phyloP scores from a whole-genome alignment of 805 yeast species.

The Cyberlindnera galapagoensis region DNA sequence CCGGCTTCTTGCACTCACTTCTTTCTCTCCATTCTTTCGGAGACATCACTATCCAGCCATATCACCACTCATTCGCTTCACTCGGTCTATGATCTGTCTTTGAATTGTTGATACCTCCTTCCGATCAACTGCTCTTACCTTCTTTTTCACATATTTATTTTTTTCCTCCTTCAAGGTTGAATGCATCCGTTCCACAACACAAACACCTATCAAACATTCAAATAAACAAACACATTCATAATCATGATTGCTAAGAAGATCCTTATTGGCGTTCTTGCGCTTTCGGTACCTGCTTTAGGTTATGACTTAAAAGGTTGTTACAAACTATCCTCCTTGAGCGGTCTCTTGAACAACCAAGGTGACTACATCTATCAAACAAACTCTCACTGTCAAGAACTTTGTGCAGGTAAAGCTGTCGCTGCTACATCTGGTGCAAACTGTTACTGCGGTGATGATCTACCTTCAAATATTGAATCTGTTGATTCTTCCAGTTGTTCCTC shows the following conservation, averaged over 20 bases:
- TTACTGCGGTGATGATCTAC: conserved; percentile 55
- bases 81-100: no score
- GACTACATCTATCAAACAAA: conserved; percentile 53
- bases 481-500: conserved; percentile 33
- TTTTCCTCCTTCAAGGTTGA: background rate
- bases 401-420: conserved; percentile 41
- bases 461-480: conserved; percentile 26
- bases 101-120: no score
- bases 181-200: no score
- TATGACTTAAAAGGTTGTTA: conserved; percentile 29
- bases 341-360: conserved; percentile 33
- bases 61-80: no score
- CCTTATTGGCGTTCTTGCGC: no score
- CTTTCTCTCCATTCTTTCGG: no score
- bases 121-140: background rate
- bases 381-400: conserved; percentile 45
- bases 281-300: no score
- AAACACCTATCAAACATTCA: no score
- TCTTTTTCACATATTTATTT: background rate
- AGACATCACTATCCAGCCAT: no score
- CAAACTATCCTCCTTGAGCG: conserved; percentile 19
- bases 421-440: conserved; percentile 55
- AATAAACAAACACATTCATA: no score
- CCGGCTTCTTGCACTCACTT: no score
- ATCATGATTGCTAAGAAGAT: no score